Evolutionary conservation across 345 rosid species (phyloP).

Genomic region (Citrus australasica): DNA sequence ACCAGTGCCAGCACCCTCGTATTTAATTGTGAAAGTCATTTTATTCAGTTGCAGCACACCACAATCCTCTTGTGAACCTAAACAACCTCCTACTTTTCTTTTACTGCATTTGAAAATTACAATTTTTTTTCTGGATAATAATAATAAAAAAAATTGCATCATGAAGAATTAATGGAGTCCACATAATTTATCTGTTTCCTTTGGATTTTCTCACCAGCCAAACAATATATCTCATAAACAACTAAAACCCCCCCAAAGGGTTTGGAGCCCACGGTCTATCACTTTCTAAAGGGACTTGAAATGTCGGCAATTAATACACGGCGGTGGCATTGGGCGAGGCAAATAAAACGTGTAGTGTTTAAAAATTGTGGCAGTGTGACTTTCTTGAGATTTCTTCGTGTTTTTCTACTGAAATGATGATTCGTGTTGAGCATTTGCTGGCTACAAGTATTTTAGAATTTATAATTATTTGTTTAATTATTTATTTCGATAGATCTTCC

Average conservation of each 20-base stretch:
- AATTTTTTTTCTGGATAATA: background rate
- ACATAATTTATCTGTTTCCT: background rate
- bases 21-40: background rate
- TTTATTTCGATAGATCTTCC: background rate
- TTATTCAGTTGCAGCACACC: background rate
- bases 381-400: background rate
- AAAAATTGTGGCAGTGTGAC: background rate
- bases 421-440: slow-evolving; percentile 2
- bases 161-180: slow-evolving; percentile 7
- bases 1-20: background rate
- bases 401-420: background rate
- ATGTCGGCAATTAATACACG: slow-evolving; percentile 11
- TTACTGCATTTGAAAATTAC: background rate
- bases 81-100: background rate
- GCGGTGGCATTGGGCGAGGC: background rate
- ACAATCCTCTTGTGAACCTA: background rate
- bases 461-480: background rate
- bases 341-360: background rate
- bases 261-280: slow-evolving; percentile 15
- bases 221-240: background rate
- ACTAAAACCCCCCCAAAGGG: background rate
- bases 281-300: background rate
- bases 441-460: background rate
- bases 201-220: background rate
- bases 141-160: background rate